Evolutionary conservation across 1,284 basidiomycete genomes (phyloP).

Genomic region (Malassezia sp.): DNA sequence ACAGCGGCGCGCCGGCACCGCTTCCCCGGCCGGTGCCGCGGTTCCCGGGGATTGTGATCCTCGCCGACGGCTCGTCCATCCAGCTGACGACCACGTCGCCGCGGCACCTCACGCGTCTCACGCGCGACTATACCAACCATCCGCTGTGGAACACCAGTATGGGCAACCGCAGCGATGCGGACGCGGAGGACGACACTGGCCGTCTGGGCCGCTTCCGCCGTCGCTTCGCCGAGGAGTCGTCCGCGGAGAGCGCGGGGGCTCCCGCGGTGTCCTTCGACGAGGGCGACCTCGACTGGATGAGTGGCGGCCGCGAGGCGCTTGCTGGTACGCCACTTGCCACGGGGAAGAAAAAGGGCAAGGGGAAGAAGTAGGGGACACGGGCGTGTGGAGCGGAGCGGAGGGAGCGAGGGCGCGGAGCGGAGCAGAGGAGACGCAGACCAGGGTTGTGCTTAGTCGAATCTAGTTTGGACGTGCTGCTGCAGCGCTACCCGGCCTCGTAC

Average conservation of each 20-base stretch:
- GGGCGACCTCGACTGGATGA: conserved; percentile 44
- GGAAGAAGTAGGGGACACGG: conserved; percentile 24
- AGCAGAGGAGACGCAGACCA: too few species aligned
- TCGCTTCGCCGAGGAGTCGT: conserved; percentile 30
- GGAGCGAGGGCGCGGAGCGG: too few species aligned
- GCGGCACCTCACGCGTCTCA: conserved; percentile 25
- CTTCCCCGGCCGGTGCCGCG: conserved; percentile 38
- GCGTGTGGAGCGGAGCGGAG: too few species aligned
- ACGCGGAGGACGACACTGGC: conserved; percentile 38
- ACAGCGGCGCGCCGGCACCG: conserved; percentile 16
- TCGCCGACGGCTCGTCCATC: conserved; percentile 44
- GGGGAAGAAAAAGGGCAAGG: conserved; percentile 40
- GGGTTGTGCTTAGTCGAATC: too few species aligned
- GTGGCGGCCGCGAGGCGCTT: conserved; percentile 38
- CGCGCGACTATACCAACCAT: conserved; percentile 42
- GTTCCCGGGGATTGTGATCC: conserved; percentile 32
- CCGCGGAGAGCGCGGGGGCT: conserved; percentile 7
- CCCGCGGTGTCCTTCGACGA: conserved; percentile 28
- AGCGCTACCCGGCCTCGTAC: too few species aligned
- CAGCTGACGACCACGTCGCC: conserved; percentile 41
- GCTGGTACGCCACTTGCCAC: conserved; percentile 26
- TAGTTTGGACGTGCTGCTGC: too few species aligned
- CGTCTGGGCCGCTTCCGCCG: conserved; percentile 40
- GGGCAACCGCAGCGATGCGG: conserved; percentile 26
- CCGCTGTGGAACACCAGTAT: conserved; percentile 42